Base-by-base conservation (phyloP, 306 rosid species). In the Prunus padus region DNA sequence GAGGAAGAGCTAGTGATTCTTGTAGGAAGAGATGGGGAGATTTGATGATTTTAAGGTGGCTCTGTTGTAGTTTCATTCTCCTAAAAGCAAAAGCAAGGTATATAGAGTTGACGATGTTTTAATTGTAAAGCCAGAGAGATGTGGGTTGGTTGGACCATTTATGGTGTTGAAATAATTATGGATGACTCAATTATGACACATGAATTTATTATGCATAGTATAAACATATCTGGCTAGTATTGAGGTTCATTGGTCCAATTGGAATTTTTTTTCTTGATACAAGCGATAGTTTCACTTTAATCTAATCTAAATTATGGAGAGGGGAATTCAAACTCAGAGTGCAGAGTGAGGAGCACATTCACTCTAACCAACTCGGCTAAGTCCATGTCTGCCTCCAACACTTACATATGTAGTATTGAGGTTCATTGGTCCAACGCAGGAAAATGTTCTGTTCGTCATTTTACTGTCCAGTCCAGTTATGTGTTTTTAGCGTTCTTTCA, bases 331-430 rank as follows among this genome's bases (percentile, higher is more conserved):
- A 37, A 37, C 42, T 37, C 0, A 33, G 0, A 37, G 0, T 37
- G 2, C 9, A 6, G 0, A 37, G 0, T 7, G 2, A 0, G 2
- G 2, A 37, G 0, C 42, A 37, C 9, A 37, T 0, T 0, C 9
- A 1, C 42, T 37, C 42, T 37, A 37, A 37, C 9, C 2, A 37
- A 37, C 42, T 37, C 0, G 42, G 0, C 9, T 37, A 7, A 37
- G 0, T 0, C 0, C 2, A 5, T 37, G 9, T 37, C 9, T 33
- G 0, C 0, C 42, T 33, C 42, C 0, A 9, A 5, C 42, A 5
- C 42, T 6, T 37, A 7, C 1, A 9, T 7, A 1, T 37, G 0
- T 37, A 7, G 9, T 7, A 37, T 37, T 6, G 42, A 6, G 42
- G 42, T 37, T 37, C 42, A 37, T 37, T 37, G 42, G 2, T 37